phyloP scores from a whole-genome alignment of 139 green algal genomes.

The Auxenochlorella protothecoides region DNA sequence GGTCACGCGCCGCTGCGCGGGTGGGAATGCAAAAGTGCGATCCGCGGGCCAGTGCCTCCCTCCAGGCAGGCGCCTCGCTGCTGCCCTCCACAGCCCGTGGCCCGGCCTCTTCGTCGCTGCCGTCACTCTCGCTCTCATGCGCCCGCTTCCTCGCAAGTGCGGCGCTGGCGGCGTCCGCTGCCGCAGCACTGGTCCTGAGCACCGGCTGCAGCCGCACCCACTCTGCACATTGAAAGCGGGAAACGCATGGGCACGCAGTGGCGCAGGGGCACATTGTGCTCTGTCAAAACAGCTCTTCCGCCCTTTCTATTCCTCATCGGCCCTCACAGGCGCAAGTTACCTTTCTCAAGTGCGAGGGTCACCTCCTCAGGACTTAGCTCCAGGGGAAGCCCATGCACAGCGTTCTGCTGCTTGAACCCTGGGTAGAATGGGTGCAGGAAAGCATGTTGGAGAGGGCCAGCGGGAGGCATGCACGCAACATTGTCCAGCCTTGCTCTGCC shows the following conservation, averaged over 20 bases:
- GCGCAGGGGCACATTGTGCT: too few species aligned
- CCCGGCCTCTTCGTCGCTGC: too few species aligned
- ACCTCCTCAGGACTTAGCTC: conserved; percentile 37
- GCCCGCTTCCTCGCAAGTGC: background rate
- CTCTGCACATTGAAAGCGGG: too few species aligned
- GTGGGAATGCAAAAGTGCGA: conserved; percentile 10
- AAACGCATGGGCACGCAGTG: too few species aligned
- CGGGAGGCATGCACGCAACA: too few species aligned
- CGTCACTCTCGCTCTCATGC: too few species aligned
- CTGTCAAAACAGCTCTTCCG: too few species aligned
- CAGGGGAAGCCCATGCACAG: conserved; percentile 36
- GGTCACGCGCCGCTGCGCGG: background rate
- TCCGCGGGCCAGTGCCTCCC: conserved; percentile 9
- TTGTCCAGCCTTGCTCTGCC: too few species aligned
- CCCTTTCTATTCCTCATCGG: too few species aligned
- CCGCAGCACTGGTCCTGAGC: background rate
- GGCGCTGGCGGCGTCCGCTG: background rate
- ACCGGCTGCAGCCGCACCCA: conserved; percentile 7
- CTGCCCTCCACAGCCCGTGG: background rate
- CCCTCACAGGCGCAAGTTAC: background rate
- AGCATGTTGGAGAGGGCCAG: background rate
- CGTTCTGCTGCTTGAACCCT: conserved; percentile 50
- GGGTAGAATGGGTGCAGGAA: background rate
- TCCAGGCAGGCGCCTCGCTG: conserved; percentile 9
- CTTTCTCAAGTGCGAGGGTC: conserved; percentile 21